Evolutionary conservation across 192 early-diverging fungal species (phyloP), one percentile per base, ranked within the genome.

Genomic region (Rhizoclosmatium globosum): DNA sequence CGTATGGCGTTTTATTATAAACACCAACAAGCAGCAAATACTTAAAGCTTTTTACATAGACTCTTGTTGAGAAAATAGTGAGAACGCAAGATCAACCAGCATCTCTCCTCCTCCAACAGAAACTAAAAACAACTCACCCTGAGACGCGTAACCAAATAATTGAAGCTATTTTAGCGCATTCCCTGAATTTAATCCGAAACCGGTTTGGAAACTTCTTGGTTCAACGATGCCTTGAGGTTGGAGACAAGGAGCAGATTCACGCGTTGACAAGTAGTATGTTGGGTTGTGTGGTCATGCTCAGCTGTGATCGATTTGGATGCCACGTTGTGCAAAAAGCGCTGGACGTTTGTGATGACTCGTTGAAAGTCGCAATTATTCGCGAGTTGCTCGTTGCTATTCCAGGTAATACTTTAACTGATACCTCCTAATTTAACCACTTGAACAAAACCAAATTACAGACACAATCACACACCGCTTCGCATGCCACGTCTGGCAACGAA

Each of bases 171-270:
- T 71, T 86, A n/a, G 45, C 65, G 0, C 88, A 91, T 39, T 84
- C 89, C 11, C 79, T 90, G 62, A 67, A 81, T 4, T 69, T 94
- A 3, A 91, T 92, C 81, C 91, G 89, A 21, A 94, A 94, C 78
- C 89, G 92, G 9, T 94, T 94, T 64, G 92, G 92, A 44, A 94
- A 94, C 81, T 94, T 94, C 64, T 79, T 94, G 64, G 87, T 94
- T 66, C 92, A 94, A 79, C 80, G 92, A 4, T 85, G 86, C 59
- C 85, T 94, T 3, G 92, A 94, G 68, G 84, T 88, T 42, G 86
- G 92, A 6, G 83, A 88, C 2, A 82, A 86, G 44, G 74, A 87
- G 3, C 91, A 92, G 80, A 79, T 91, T 21, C 81, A 85, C 45
- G 75, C 78, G 0, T 43, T 93, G 7, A 88, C 88, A 0, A 64